Percentiles rank a stretch among this genome's conserved stretches.
Conservation (phyloP, 441 rosid species). For the Syzygium malaccense region DNA sequence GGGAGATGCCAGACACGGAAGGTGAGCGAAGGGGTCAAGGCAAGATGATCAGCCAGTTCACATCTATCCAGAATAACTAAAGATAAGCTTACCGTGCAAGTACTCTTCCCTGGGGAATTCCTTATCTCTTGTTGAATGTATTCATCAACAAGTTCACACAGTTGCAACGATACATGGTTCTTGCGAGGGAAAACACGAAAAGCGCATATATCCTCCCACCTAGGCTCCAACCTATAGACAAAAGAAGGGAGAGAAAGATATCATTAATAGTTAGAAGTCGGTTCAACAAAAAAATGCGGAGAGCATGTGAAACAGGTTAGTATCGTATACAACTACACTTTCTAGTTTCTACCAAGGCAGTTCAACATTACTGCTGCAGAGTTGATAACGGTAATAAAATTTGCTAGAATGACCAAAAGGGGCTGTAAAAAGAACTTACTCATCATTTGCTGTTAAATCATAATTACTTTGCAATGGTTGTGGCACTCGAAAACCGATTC, state of each 20-base stretch:
- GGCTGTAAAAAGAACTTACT: slow-evolving; percentile 34
- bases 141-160: slow-evolving; percentile 86
- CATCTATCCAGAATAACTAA: not conserved
- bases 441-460: slow-evolving; percentile 40
- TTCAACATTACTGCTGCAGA: not conserved
- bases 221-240: slow-evolving; percentile 44
- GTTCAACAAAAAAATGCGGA: not conserved
- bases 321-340: not conserved
- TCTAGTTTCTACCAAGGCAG: not conserved
- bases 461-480: slow-evolving; percentile 54
- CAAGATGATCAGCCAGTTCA: not conserved
- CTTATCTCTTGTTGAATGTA: slow-evolving; percentile 87
- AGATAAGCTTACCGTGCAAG: slow-evolving; percentile 63
- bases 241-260: not conserved
- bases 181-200: slow-evolving; percentile 78
- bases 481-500: slow-evolving; percentile 90
- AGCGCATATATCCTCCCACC: slow-evolving; percentile 84
- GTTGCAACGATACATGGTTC: slow-evolving; percentile 66
- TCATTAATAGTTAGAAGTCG: not conserved
- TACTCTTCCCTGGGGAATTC: slow-evolving; percentile 60
- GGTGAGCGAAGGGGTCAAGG: not conserved
- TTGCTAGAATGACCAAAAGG: not conserved
- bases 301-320: not conserved
- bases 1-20: not conserved
- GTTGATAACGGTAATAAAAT: not conserved